Evolutionary conservation across 345 rosid genomes (phyloP).

Genomic region (Acer yangbiense): DNA sequence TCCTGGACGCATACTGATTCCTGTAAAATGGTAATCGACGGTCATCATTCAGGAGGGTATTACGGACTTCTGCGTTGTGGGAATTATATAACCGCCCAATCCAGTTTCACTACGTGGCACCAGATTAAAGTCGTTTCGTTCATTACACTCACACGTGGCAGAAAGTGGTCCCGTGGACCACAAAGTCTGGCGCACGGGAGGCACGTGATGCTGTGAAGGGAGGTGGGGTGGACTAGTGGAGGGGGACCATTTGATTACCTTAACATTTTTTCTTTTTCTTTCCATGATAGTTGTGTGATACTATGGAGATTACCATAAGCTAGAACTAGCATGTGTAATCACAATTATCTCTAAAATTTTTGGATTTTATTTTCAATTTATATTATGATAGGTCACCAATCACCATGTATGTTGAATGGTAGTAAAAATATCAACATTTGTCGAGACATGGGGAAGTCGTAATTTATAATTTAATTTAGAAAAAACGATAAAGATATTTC

Average conservation of each 20-base stretch:
- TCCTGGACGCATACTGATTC: neutral
- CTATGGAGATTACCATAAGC: neutral
- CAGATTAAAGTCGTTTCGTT: neutral
- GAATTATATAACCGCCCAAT: neutral
- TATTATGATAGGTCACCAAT: no score
- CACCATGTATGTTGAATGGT: no score
- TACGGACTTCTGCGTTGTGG: no score
- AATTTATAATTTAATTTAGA: no score
- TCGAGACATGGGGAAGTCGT: no score
- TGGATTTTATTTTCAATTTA: no score
- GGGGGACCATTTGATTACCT: neutral
- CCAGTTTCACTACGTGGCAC: neutral
- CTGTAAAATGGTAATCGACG: neutral
- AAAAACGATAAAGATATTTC: no score
- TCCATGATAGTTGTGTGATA: neutral
- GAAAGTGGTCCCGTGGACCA: neutral
- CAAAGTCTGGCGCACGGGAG: slow-evolving; percentile 1
- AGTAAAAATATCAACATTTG: no score
- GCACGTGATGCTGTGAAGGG: slow-evolving; percentile 4
- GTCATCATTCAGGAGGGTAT: neutral
- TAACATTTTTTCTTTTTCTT: neutral
- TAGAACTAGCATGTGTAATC: no score
- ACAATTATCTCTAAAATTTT: no score
- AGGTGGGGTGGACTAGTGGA: no score
- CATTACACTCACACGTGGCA: neutral